A percentile compares a stretch with the other conserved stretches of the same genome.
Evolutionary conservation across 2,329 filamentous ascomycete genomes (phyloP).

Genomic region (Apiospora marii): DNA sequence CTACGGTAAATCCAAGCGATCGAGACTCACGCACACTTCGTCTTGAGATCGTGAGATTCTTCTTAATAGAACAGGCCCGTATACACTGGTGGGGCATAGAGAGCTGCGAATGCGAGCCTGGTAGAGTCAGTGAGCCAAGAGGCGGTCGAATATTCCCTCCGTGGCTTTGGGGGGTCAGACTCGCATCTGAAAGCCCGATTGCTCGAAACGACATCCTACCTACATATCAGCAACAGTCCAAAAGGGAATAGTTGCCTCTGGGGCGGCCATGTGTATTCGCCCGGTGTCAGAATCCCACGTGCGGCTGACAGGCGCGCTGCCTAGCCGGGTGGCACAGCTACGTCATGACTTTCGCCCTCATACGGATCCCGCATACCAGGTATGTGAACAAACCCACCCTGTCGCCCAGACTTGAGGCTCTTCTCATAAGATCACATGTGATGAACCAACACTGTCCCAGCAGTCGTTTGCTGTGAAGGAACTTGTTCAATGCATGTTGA

Average conservation of each 20-base stretch:
- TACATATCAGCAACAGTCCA: neutral
- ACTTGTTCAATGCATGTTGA: neutral
- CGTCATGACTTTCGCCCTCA: conserved; percentile 1
- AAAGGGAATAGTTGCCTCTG: neutral
- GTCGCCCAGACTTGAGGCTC: neutral
- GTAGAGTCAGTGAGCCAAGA: neutral
- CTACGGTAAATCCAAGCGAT: neutral
- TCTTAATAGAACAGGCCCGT: too few relatives aligned
- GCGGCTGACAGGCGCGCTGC: neutral
- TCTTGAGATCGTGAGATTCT: neutral
- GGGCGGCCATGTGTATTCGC: neutral
- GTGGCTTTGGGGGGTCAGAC: neutral
- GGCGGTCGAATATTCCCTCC: conserved; percentile 9
- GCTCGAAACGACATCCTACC: neutral
- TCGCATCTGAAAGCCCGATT: neutral
- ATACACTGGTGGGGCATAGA: neutral
- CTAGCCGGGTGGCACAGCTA: neutral
- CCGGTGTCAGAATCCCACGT: neutral
- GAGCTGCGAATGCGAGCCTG: neutral
- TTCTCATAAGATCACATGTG: neutral
- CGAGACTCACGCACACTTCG: too few relatives aligned
- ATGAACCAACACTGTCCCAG: neutral
- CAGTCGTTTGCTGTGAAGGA: neutral
- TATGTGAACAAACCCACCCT: neutral
- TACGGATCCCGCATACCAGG: neutral